Evolutionary conservation across 805 yeast genomes (phyloP), one percentile per base, ranked within the genome.

Genomic region (Candida railenensis): DNA sequence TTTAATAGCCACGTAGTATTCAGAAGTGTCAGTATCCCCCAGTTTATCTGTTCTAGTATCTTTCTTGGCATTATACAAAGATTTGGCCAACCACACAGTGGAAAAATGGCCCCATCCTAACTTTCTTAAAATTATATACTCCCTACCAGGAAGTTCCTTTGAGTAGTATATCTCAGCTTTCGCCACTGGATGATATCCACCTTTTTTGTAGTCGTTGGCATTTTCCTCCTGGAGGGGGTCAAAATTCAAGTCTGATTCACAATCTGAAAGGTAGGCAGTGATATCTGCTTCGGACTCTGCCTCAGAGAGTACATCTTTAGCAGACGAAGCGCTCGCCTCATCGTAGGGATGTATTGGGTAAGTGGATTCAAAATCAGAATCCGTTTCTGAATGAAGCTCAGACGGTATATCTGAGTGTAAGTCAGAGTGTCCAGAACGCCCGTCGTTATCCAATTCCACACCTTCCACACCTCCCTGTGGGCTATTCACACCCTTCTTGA

Each of bases 101-200:
- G 85, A 78, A 54, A 83, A 83, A 56, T 82, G 86, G 32, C 89
- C 88, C 86, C 86, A 81, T 2, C 89, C 89, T 7, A 83, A 65
- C 58, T 82, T 82, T 22, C 86, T 65, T 18, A 79, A 66, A 21
- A 81, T 63, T 7, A 65, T 56, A 58, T 81, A 81, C 33, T 59
- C 60, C 15, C 39, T 22, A 3, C 20, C 32, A 4, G 45, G 45
- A 20, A 42, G 14, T 8, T 18, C 32, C 40, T 67, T 60, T 5
- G 68, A 58, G 34, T 78, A 79, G 54, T 80, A 79, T 14, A 63
- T 57, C 53, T 83, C 87, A 25, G 83, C 82, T 25, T 78, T 71
- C 46, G 54, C 66, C 3, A 82, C 82, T 2, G 87, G 84, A 56
- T 82, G 87, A 61, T 82, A 82, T 1, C 89, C 89, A 12, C 87